Base-by-base conservation (phyloP, 176 grass and related monocot genomes). In the Oryza meyeriana region DNA sequence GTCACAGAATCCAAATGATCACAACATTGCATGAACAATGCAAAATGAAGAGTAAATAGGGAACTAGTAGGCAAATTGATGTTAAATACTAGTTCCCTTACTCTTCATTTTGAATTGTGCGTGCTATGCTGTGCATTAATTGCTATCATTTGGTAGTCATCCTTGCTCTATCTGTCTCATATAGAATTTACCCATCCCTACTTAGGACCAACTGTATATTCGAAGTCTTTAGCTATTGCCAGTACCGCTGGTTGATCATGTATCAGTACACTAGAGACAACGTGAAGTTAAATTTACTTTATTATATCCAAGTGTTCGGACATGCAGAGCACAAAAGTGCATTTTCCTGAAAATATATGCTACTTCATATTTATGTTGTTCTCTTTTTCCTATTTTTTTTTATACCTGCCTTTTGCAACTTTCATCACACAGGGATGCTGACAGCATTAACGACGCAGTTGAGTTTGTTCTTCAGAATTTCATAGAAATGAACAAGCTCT, bases 401-500 rank as follows among this genome's bases (percentile, higher is more conserved):
- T 59, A 82, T 55, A 52, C 25, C 12, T 29, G 78, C 66, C 58
- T 77, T 72, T 78, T 83, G 22, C 16, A 79, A 61, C 71, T 86
- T 78, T 17, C 41, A 73, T 78, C 31, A 40, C 17, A 48, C 84
- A 90, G 96, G 85, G 96, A 95, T 88, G 90, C 85, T 66, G 89
- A 95, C 66, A 99, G 86, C 70, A 90, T 95, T 82, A 94, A 90
- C 67, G 91, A 94, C 36, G 90, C 93, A 90, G 91, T 99, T 88
- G 96, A 99, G 74, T 99, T 99, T 90, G 96, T 99, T 80, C 91
- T 99, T 88, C 96, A 99, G 81, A 99, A 99, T 75, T 99, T 99
- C 69, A 90, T 91, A 72, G 96, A 99, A 84, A 99, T 99, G 93
- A 99, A 95, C 75, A 99, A 99, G 86, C 93, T 99, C 72, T 99